Percentiles rank a stretch among this genome's conserved stretches.
These are phyloP conservation scores for Avena atlantica DNA, from an alignment of 176 grass and related monocot genomes.

Conservation along the genomic window DNA sequence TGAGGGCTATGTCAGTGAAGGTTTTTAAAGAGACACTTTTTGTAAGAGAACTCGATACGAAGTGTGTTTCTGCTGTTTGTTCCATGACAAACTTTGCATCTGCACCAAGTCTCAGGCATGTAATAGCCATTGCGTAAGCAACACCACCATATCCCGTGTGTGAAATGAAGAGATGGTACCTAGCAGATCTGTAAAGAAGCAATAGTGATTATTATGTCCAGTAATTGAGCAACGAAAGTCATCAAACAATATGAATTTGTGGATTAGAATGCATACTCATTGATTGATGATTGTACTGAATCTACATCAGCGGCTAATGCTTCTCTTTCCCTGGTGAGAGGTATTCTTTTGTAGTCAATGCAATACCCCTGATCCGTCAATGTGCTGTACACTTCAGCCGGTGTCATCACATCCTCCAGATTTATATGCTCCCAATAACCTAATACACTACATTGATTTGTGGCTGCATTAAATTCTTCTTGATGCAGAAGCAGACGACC, in stretches of 20 bases:
- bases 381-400: slow-evolving; percentile 76
- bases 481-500: slow-evolving; percentile 87
- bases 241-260: slow-evolving; percentile 29
- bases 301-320: slow-evolving; percentile 96
- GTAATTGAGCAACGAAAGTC: slow-evolving; percentile 6
- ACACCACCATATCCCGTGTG: slow-evolving; percentile 92
- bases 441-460: slow-evolving; percentile 73
- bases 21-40: slow-evolving; percentile 54
- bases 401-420: slow-evolving; percentile 74
- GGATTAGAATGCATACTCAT: slow-evolving; percentile 60
- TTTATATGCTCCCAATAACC: slow-evolving; percentile 96
- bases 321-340: slow-evolving; percentile 94
- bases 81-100: slow-evolving; percentile 82
- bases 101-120: slow-evolving; percentile 76
- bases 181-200: slow-evolving; percentile 71
- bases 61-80: slow-evolving; percentile 87
- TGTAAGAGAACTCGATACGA: slow-evolving; percentile 74
- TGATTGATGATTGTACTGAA: slow-evolving; percentile 80
- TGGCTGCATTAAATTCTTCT: slow-evolving; percentile 68
- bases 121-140: slow-evolving; percentile 97
- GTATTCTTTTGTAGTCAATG: slow-evolving; percentile 90
- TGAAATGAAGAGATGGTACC: slow-evolving; percentile 93
- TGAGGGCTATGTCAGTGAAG: slow-evolving; percentile 63
- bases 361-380: slow-evolving; percentile 73
- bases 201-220: slow-evolving; percentile 36